Conservation (phyloP, 345 rosid genomes). For the Streptanthus diversifolius region DNA sequence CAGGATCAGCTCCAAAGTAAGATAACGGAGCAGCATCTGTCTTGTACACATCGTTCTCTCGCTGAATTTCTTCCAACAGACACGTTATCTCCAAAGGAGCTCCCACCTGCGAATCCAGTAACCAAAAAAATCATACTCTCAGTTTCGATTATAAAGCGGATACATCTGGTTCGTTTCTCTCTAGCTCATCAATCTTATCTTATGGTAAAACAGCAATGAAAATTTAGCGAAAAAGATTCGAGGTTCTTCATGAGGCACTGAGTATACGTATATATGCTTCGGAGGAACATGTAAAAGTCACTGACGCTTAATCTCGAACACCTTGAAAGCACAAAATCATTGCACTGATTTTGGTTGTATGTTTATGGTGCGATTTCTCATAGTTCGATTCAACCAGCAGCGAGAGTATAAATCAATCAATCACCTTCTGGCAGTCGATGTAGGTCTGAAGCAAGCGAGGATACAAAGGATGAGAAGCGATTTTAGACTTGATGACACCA, state of each 20-base stretch:
- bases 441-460: constrained; percentile 85
- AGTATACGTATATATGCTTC: not conserved
- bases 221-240: no score
- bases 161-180: no score
- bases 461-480: constrained; percentile 76
- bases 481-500: constrained; percentile 59
- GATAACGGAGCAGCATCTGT: constrained; percentile 40
- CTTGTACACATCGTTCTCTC: constrained; percentile 42
- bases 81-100: constrained; percentile 71
- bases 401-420: not conserved
- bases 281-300: not conserved
- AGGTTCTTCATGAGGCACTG: not conserved
- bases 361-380: no score
- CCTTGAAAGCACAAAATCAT: no score
- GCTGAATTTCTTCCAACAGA: constrained; percentile 58
- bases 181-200: no score
- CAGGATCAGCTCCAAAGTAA: constrained; percentile 76
- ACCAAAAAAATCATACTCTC: no score
- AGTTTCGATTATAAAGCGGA: no score
- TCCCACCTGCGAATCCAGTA: constrained; percentile 52
- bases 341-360: no score
- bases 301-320: not conserved
- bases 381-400: no score
- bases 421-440: constrained; percentile 95
- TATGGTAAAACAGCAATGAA: no score